Base-by-base conservation (phyloP, 139 green algal species). In the Diplosphaera chodatii region DNA sequence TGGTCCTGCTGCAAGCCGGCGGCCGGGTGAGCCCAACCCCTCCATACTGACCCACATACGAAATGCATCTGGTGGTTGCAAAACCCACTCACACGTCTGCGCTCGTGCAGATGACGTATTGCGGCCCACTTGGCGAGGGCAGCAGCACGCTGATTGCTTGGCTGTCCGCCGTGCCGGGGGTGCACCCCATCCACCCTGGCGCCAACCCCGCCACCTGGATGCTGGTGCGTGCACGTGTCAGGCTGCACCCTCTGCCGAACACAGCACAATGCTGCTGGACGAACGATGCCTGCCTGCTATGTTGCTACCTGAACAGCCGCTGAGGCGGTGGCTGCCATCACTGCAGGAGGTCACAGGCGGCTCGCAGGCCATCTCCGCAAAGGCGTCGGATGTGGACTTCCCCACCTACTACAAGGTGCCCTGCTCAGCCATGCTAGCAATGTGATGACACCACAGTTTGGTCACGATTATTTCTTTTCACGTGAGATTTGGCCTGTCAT, bases 1-100 rank as follows among this genome's bases (percentile, higher is more conserved):
- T 98, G 70, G 63, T 94, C 66, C 80, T 96, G 21, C 71, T 96
- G 18, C 81, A 91, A 69, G 77, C 79, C 13, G 89, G 89, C 23
- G 90, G 87, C 37, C 68, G 77, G 68, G 74, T 78, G 31, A 37
- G 66, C 25, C n/a, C n/a, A n/a, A n/a, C n/a, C n/a, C n/a, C n/a
- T n/a, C n/a, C n/a, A n/a, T n/a, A n/a, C n/a, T n/a, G n/a, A n/a
- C n/a, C n/a, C n/a, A n/a, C n/a, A n/a, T n/a, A n/a, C n/a, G n/a
- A n/a, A n/a, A n/a, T n/a, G n/a, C n/a, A n/a, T n/a, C n/a, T n/a
- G n/a, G n/a, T n/a, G n/a, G n/a, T n/a, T n/a, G n/a, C n/a, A n/a
- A n/a, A n/a, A n/a, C n/a, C n/a, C n/a, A n/a, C n/a, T n/a, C n/a
- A n/a, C n/a, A n/a, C n/a, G n/a, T n/a, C n/a, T n/a, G n/a, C n/a